Percentiles rank a stretch among this genome's conserved stretches.
Conservation (phyloP, 2,329 filamentous ascomycete genomes). For the Calonectria pseudoreteaudii region DNA sequence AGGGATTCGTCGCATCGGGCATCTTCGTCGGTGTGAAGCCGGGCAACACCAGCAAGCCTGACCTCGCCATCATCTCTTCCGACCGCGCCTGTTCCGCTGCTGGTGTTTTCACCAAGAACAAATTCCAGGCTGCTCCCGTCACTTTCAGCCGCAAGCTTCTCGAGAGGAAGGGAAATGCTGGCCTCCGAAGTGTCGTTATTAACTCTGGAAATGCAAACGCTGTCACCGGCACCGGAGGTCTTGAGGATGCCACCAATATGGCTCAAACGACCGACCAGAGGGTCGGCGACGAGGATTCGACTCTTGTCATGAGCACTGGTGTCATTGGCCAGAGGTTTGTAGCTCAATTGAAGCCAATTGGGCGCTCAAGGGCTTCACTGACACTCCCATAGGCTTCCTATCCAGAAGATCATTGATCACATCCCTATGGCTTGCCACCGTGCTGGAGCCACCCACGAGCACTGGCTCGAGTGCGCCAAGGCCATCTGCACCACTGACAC, state of each 20-base stretch:
- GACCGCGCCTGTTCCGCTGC: constrained; percentile 87
- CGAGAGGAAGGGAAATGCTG: constrained; percentile 72
- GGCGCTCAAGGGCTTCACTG: constrained; percentile 18
- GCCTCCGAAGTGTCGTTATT: constrained; percentile 85
- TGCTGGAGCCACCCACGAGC: constrained; percentile 80
- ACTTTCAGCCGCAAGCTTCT: constrained; percentile 83
- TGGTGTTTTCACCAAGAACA: constrained; percentile 97
- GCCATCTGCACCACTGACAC: constrained; percentile 99
- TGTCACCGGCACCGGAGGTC: constrained; percentile 89
- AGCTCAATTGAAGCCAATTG: constrained; percentile 14
- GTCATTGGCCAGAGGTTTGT: constrained; percentile 90
- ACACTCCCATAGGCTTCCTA: constrained; percentile 74
- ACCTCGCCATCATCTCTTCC: constrained; percentile 89
- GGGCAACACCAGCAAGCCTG: constrained; percentile 89
- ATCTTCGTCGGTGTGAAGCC: constrained; percentile 95
- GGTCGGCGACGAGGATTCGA: constrained; percentile 64
- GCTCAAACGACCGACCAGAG: constrained; percentile 78
- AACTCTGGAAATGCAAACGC: constrained; percentile 98
- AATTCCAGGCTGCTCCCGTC: constrained; percentile 96
- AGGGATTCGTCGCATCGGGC: constrained; percentile 88
- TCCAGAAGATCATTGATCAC: constrained; percentile 86
- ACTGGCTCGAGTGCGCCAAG: constrained; percentile 88
- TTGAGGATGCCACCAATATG: constrained; percentile 91
- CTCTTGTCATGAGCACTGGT: constrained; percentile 98
- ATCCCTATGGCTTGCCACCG: constrained; percentile 81